Conservation (phyloP, 1,139 yeast genomes). For the Scheffersomyces insectosa region DNA sequence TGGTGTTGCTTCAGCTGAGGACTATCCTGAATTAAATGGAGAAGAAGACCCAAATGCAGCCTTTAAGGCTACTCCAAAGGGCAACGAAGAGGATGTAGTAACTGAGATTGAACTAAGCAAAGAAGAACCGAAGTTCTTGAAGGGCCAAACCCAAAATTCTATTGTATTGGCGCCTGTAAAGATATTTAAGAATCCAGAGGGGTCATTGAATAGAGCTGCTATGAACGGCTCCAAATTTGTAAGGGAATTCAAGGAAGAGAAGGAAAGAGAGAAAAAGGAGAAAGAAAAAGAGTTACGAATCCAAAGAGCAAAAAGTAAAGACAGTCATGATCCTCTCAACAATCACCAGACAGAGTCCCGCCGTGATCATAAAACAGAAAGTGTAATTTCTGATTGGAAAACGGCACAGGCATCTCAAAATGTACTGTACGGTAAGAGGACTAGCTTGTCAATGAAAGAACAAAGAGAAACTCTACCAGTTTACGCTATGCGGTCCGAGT, state of each 20-base stretch:
- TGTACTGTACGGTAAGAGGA: conserved; percentile 55
- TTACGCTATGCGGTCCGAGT: conserved; percentile 55
- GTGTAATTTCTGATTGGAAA: conserved; percentile 51
- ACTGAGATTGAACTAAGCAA: conserved; percentile 73
- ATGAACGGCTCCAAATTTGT: conserved; percentile 73
- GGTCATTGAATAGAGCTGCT: conserved; percentile 77
- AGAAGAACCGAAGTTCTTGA: conserved; percentile 70
- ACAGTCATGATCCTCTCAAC: conserved; percentile 45
- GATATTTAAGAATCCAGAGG: conserved; percentile 71
- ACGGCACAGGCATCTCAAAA: conserved; percentile 39
- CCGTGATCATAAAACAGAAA: not conserved
- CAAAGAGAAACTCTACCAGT: conserved; percentile 79
- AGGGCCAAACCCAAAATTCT: conserved; percentile 51
- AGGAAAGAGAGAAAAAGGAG: conserved; percentile 50
- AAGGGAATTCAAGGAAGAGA: conserved; percentile 62
- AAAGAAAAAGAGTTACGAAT: conserved; percentile 33
- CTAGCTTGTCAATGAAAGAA: conserved; percentile 54
- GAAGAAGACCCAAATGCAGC: conserved; percentile 47
- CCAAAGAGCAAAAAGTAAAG: conserved; percentile 22
- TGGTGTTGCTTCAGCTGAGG: conserved; percentile 69
- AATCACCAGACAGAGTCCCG: conserved; percentile 1
- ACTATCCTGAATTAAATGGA: conserved; percentile 61
- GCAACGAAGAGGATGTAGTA: conserved; percentile 47
- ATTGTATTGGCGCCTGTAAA: conserved; percentile 52
- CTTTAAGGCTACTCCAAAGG: conserved; percentile 20